These are phyloP conservation scores for Herpetospermum pedunculosum DNA, from an alignment of 306 rosid genomes.

Conservation along the genomic window DNA sequence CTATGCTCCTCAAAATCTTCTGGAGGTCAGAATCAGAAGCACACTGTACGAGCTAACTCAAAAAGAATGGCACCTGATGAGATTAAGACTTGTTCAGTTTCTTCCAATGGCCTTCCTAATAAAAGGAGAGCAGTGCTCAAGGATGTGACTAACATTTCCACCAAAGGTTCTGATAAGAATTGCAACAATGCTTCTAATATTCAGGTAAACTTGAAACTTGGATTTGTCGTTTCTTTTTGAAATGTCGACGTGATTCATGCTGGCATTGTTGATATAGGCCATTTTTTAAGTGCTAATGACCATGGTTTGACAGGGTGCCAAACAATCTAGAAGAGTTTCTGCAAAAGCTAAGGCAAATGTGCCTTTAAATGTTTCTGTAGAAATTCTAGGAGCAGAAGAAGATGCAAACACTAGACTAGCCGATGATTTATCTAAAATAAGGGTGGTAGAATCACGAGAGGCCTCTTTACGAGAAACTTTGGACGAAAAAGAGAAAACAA, in stretches of 20 bases:
- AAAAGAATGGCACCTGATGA: conserved; percentile 48
- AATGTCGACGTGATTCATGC: background rate
- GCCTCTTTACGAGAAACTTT: conserved; percentile 15
- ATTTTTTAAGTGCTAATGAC: background rate
- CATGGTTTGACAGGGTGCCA: conserved; percentile 13
- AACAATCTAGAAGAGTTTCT: conserved; percentile 30
- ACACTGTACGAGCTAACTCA: conserved; percentile 18
- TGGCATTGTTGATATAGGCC: background rate
- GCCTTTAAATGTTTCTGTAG: conserved; percentile 21
- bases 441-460: conserved; percentile 38
- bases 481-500: conserved; percentile 17
- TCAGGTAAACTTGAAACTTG: conserved; percentile 27
- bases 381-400: conserved; percentile 30
- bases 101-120: conserved; percentile 29
- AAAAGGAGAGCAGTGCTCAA: conserved; percentile 63
- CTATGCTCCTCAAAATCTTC: conserved; percentile 31
- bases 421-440: conserved; percentile 56
- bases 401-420: conserved; percentile 50
- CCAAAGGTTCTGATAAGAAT: conserved; percentile 12
- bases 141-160: conserved; percentile 44
- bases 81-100: conserved; percentile 18
- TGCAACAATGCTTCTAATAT: conserved; percentile 16
- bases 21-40: conserved; percentile 34
- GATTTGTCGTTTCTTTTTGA: background rate
- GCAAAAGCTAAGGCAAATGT: conserved; percentile 22